These are phyloP conservation scores for Pelargonium myrrhifolium DNA, from an alignment of 441 rosid genomes.

Conservation along the genomic window DNA sequence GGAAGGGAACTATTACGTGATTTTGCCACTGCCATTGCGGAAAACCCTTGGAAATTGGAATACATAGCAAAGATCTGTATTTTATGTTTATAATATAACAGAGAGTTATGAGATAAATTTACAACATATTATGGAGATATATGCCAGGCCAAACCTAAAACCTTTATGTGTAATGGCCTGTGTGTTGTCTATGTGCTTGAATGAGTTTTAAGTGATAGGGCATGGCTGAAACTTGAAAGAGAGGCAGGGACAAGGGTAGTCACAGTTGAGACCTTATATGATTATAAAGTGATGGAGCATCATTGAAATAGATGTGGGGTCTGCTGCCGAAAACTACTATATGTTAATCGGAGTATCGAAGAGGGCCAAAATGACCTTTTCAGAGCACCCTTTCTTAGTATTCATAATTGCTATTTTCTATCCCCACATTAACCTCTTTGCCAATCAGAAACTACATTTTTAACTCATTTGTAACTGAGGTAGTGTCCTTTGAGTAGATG, in stretches of 20 bases:
- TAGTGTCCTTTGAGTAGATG: not conserved
- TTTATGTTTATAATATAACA: not conserved
- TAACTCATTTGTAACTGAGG: not conserved
- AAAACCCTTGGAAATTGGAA: not conserved
- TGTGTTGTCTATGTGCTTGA: not conserved
- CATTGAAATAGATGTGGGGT: not conserved
- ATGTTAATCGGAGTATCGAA: not conserved
- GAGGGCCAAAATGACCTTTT: not conserved
- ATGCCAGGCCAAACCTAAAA: no score
- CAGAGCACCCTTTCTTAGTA: not conserved
- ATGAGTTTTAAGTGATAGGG: not conserved
- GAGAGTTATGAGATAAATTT: not conserved
- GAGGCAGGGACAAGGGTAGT: not conserved
- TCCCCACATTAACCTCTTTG: not conserved
- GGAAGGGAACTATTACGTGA: not conserved
- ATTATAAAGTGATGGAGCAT: not conserved
- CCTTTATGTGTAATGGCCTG: not conserved
- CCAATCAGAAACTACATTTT: conserved; percentile 3
- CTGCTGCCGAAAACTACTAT: not conserved
- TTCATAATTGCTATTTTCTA: not conserved
- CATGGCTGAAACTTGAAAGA: not conserved
- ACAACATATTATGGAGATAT: no score
- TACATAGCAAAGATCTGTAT: not conserved
- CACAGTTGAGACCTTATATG: not conserved
- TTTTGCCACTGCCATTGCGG: not conserved